phyloP scores from a whole-genome alignment of 768 basidiomycete genomes.

The Macrocybe gigantea region DNA sequence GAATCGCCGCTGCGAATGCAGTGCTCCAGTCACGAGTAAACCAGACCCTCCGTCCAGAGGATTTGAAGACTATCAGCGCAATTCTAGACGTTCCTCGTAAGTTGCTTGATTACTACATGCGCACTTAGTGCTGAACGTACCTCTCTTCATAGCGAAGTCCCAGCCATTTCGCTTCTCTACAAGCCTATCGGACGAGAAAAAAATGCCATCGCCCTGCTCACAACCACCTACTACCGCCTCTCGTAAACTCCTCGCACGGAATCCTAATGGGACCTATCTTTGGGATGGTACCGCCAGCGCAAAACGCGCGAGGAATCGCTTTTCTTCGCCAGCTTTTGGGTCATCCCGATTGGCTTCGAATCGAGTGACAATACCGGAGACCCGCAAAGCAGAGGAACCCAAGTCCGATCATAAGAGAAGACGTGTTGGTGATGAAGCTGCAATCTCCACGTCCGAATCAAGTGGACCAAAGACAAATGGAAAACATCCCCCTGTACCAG shows the following conservation, averaged over 20 bases:
- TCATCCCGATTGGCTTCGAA: slow-evolving; percentile 40
- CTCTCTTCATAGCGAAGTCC: no score
- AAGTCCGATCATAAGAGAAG: slow-evolving; percentile 55
- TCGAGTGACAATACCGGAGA: slow-evolving; percentile 31
- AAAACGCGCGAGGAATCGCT: slow-evolving; percentile 55
- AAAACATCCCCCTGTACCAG: slow-evolving; percentile 19
- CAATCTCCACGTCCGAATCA: slow-evolving; percentile 21
- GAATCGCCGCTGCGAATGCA: no score
- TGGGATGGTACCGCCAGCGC: slow-evolving; percentile 80
- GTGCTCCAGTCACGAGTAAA: no score
- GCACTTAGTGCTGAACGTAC: no score
- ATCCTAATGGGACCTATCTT: slow-evolving; percentile 69
- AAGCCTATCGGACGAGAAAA: no score
- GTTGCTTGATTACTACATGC: no score
- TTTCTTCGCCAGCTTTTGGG: slow-evolving; percentile 69
- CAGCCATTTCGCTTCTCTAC: no score
- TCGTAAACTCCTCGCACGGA: slow-evolving; percentile 52
- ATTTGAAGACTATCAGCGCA: no score
- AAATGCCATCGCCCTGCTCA: slow-evolving; percentile 5
- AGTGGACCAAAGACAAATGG: slow-evolving; percentile 18
- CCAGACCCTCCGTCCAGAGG: no score
- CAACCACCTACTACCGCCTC: slow-evolving; percentile 26
- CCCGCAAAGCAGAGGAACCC: slow-evolving; percentile 27
- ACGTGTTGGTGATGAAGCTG: slow-evolving; percentile 44
- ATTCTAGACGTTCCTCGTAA: no score